phyloP scores from a whole-genome alignment of 805 yeast species.

The Wickerhamomyces queroliae region DNA sequence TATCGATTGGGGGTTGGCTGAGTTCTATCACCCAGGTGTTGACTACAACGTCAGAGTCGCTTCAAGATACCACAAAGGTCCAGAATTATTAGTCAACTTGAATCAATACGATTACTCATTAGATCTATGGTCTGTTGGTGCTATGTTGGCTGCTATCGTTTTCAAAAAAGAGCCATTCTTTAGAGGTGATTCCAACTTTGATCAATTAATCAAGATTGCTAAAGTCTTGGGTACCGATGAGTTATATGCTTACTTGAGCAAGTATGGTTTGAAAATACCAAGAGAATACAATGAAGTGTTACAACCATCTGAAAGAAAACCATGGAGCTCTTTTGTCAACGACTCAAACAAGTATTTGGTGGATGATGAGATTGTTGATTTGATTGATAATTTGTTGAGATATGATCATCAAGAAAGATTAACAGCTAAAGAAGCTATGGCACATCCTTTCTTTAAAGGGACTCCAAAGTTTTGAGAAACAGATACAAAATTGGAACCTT shows the following conservation, averaged over 20 bases:
- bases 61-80: slow-evolving; percentile 89
- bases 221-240: slow-evolving; percentile 85
- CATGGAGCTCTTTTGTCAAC: slow-evolving; percentile 80
- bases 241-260: slow-evolving; percentile 58
- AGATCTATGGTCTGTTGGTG: slow-evolving; percentile 93
- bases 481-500: background rate
- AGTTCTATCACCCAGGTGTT: slow-evolving; percentile 83
- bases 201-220: slow-evolving; percentile 86
- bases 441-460: slow-evolving; percentile 42
- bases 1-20: slow-evolving; percentile 96
- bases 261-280: slow-evolving; percentile 67
- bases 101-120: slow-evolving; percentile 87
- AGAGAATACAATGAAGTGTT: slow-evolving; percentile 71
- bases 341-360: slow-evolving; percentile 63
- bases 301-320: slow-evolving; percentile 68
- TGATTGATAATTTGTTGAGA: slow-evolving; percentile 71
- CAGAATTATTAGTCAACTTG: slow-evolving; percentile 81
- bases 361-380: slow-evolving; percentile 69
- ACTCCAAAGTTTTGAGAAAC: slow-evolving; percentile 8
- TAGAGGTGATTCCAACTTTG: slow-evolving; percentile 86
- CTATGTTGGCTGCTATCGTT: slow-evolving; percentile 85
- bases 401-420: slow-evolving; percentile 87
- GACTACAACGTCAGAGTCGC: slow-evolving; percentile 94
- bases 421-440: slow-evolving; percentile 86
- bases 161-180: slow-evolving; percentile 91